Base-by-base conservation (phyloP, 306 rosid genomes). In the Rubus parviflorus region DNA sequence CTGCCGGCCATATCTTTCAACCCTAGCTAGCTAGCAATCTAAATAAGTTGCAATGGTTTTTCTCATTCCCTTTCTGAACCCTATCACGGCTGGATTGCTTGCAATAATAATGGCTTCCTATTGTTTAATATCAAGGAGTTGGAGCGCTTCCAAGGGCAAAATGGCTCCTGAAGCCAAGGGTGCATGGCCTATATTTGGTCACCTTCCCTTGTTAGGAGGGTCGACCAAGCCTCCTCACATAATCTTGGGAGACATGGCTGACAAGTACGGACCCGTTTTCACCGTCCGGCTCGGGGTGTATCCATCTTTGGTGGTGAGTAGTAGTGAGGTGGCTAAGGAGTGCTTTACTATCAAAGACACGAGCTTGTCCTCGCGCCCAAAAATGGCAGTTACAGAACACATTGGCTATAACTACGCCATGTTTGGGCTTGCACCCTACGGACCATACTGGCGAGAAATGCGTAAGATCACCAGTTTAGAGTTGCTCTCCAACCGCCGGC, bases 371-470 rank as follows among this genome's bases (percentile, higher is more conserved):
- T 38, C 66, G 10, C 70, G 82, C 6, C 82, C 85, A 5, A 85
- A 72, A 8, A 2, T 38, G 5, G 7, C 68, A 16, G 79, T 72
- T 25, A 0, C 46, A 4, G 56, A 71, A 0, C 15, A 79, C 12
- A 16, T 85, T 20, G 68, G 74, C 38, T 75, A 78, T 42, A 49
- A 79, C n/a, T 30, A 30, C 35, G 81, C 81, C 5, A 81, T 72
- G 56, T 81, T 86, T 9, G 88, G 81, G 5, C 74, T 89, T 49
- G 51, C 76, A 35, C 86, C 86, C 7, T 77, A 75, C 14, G 87
- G 86, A 0, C 63, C 81, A 6, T 83, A 42, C n/a, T 85, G 90
- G 90, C 82, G 82, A 1, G 83, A 72, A 63, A 48, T 89, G 52
- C 86, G 86, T 3, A 87, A 87, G 60, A 63, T 82, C 3, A 49